phyloP scores from a whole-genome alignment of 768 basidiomycete genomes.

The Hypholoma sublateritium region DNA sequence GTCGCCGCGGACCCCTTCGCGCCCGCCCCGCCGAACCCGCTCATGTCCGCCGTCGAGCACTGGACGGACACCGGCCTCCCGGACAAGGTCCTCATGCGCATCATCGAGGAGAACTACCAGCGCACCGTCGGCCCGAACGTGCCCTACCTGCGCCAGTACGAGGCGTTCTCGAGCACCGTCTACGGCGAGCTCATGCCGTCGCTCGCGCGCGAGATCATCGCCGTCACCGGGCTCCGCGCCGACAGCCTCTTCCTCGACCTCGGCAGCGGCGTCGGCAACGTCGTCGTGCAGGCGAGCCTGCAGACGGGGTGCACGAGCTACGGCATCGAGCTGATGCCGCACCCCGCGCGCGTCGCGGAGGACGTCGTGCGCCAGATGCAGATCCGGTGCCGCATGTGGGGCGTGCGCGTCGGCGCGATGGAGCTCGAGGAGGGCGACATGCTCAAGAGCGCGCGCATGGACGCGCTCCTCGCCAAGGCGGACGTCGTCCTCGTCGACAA shows the following conservation, averaged over 20 bases:
- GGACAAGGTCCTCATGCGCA: constrained; percentile 64
- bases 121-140: constrained; percentile 90
- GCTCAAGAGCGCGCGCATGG: constrained; percentile 63
- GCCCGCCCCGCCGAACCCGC: constrained; percentile 41
- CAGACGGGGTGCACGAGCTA: constrained; percentile 78
- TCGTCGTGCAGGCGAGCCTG: constrained; percentile 77
- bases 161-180: constrained; percentile 79
- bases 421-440: constrained; percentile 88
- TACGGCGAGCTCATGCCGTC: constrained; percentile 90
- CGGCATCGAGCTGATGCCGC: constrained; percentile 76
- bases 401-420: constrained; percentile 70
- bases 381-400: constrained; percentile 90
- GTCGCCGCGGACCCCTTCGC: constrained; percentile 52
- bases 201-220: constrained; percentile 73
- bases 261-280: constrained; percentile 86
- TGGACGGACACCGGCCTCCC: constrained; percentile 62
- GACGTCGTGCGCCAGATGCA: constrained; percentile 74
- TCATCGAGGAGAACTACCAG: constrained; percentile 92
- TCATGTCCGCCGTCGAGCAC: constrained; percentile 44
- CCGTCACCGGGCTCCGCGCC: constrained; percentile 52
- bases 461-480: constrained; percentile 71
- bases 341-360: constrained; percentile 78
- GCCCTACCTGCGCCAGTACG: constrained; percentile 76
- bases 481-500: constrained; percentile 93
- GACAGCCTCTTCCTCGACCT: constrained; percentile 78